A percentile compares a stretch with the other conserved stretches of the same genome.
These are phyloP conservation scores for Macroventuria anomochaeta DNA, from an alignment of 2,329 filamentous ascomycete genomes.

Conservation along the genomic window DNA sequence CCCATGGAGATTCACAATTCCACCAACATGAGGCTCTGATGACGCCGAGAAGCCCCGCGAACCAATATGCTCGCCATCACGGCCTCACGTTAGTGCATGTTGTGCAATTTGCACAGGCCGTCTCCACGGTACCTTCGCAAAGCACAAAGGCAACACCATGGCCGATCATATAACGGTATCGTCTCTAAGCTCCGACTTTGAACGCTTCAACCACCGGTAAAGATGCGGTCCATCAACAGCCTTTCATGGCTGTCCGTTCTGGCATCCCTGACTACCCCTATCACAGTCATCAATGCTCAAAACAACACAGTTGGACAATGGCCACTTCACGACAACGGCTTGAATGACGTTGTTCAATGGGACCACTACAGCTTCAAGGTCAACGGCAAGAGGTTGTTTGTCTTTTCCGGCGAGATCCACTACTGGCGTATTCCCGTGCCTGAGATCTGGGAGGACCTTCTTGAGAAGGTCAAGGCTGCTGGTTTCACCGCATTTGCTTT, in stretches of 20 bases:
- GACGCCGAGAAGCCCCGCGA: conserved; percentile 15
- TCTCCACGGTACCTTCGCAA: conserved; percentile 15
- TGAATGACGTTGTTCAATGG: conserved; percentile 59
- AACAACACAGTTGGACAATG: conserved; percentile 45
- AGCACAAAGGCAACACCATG: conserved; percentile 22
- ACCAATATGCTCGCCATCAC: conserved; percentile 14
- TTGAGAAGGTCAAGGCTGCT: conserved; percentile 60
- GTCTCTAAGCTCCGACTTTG: conserved; percentile 25
- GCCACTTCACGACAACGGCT: conserved; percentile 58
- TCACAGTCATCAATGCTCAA: conserved; percentile 32
- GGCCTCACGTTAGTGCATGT: conserved; percentile 21
- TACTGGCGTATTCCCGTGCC: conserved; percentile 60
- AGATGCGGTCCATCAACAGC: conserved; percentile 29
- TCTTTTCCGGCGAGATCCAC: conserved; percentile 63
- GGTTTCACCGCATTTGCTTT: conserved; percentile 59
- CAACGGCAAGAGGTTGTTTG: conserved; percentile 59
- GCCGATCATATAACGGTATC: conserved; percentile 17
- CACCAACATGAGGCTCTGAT: conserved; percentile 22
- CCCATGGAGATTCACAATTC: conserved; percentile 22
- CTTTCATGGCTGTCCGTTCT: conserved; percentile 35
- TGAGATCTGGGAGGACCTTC: conserved; percentile 58
- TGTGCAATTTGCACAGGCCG: conserved; percentile 18
- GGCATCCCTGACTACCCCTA: conserved; percentile 23
- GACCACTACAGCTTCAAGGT: conserved; percentile 62
- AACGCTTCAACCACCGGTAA: conserved; percentile 21